Evolutionary conservation across 805 yeast genomes (phyloP).

Genomic region (Torulaspora quercuum): DNA sequence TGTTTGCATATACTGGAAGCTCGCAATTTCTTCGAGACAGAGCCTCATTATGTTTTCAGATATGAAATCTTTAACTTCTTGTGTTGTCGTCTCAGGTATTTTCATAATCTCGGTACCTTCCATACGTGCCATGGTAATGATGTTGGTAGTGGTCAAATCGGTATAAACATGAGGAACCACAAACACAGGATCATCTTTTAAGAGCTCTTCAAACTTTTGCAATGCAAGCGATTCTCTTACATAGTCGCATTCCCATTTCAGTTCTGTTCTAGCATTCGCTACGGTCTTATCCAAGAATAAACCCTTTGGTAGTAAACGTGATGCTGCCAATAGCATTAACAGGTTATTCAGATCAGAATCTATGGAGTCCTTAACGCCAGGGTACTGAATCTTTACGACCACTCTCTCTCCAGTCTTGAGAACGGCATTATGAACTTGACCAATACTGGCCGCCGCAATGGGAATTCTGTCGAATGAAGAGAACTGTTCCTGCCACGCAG

Average conservation of each 20-base stretch:
- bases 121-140: slow-evolving; percentile 86
- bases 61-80: slow-evolving; percentile 72
- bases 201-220: slow-evolving; percentile 59
- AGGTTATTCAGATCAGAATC: slow-evolving; percentile 91
- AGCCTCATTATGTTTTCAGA: slow-evolving; percentile 83
- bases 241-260: slow-evolving; percentile 98
- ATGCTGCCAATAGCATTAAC: slow-evolving; percentile 77
- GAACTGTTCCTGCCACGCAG: slow-evolving; percentile 70
- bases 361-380: slow-evolving; percentile 91
- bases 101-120: slow-evolving; percentile 78
- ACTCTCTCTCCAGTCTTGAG: slow-evolving; percentile 65
- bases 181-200: slow-evolving; percentile 59
- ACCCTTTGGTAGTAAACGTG: slow-evolving; percentile 84
- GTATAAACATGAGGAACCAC: slow-evolving; percentile 78
- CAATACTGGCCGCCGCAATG: slow-evolving; percentile 95
- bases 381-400: slow-evolving; percentile 95
- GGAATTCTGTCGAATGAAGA: slow-evolving; percentile 80
- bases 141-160: slow-evolving; percentile 73
- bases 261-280: slow-evolving; percentile 86
- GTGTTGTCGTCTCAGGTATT: slow-evolving; percentile 58
- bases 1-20: slow-evolving; percentile 91
- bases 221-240: slow-evolving; percentile 80
- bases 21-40: slow-evolving; percentile 79
- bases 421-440: slow-evolving; percentile 89
- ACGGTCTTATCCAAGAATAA: slow-evolving; percentile 86